These are phyloP conservation scores for Mariannaea sp. DNA, from an alignment of 2,329 filamentous ascomycete genomes.

Conservation along the genomic window DNA sequence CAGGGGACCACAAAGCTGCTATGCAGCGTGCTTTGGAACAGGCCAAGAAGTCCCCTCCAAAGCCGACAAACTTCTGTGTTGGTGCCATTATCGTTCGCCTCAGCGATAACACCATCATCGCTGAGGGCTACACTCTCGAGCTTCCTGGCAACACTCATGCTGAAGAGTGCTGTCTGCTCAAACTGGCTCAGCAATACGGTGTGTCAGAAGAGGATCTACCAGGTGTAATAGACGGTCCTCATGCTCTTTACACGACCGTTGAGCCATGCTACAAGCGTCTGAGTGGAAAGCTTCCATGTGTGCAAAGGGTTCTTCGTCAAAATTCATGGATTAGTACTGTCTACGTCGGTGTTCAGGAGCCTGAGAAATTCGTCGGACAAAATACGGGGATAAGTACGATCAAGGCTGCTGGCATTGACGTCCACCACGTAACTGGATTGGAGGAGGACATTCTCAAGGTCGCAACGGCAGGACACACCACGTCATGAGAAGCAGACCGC, in stretches of 20 bases:
- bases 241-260: conserved; percentile 85
- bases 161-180: conserved; percentile 88
- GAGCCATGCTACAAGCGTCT: conserved; percentile 79
- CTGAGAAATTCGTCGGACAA: conserved; percentile 83
- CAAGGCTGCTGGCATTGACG: conserved; percentile 72
- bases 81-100: conserved; percentile 81
- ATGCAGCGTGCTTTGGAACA: conserved; percentile 77
- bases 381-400: conserved; percentile 77
- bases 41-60: conserved; percentile 79
- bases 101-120: conserved; percentile 63
- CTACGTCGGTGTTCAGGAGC: conserved; percentile 87
- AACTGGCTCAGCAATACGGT: conserved; percentile 59
- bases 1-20: conserved; percentile 52
- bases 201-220: conserved; percentile 61
- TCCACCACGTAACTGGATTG: conserved; percentile 73
- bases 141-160: conserved; percentile 93
- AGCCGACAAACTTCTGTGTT: conserved; percentile 90
- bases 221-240: conserved; percentile 38
- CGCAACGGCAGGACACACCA: conserved; percentile 78
- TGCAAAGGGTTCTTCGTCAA: conserved; percentile 74
- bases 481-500: conserved; percentile 15
- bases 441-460: conserved; percentile 81
- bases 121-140: conserved; percentile 90
- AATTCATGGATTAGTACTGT: conserved; percentile 71
- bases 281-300: conserved; percentile 77